A percentile compares a stretch with the other conserved stretches of the same genome.
Evolutionary conservation across 78 protist species (phyloP).

Genomic region (Dictyostelium purpureum): DNA sequence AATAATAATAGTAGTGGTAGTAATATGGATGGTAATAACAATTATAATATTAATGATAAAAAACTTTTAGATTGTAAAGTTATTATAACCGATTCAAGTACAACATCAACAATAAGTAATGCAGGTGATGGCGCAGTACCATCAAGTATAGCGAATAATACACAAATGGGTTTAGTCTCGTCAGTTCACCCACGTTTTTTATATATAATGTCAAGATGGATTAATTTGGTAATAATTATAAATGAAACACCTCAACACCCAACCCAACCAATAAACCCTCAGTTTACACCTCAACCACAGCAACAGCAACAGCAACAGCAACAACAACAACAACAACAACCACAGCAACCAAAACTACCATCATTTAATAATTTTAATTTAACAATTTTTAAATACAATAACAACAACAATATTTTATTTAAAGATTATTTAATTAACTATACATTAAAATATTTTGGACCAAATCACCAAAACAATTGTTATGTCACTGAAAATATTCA

Average conservation of each 20-base stretch:
- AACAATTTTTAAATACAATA: not conserved
- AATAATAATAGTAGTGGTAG: not conserved
- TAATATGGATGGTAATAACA: too few species aligned
- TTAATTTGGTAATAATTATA: not conserved
- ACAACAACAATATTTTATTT: not conserved
- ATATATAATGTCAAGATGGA: conserved; percentile 1
- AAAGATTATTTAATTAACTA: not conserved
- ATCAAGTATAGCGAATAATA: too few species aligned
- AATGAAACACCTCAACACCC: conserved; percentile 25
- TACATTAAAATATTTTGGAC: not conserved
- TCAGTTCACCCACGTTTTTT: not conserved
- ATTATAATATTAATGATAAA: not conserved
- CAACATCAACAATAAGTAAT: not conserved
- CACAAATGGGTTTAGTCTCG: too few species aligned
- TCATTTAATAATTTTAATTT: not conserved
- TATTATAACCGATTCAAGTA: not conserved
- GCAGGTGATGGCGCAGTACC: not conserved
- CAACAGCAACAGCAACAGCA: not conserved
- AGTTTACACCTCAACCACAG: too few species aligned
- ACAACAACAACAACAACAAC: not conserved
- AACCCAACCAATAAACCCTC: too few species aligned
- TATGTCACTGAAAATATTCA: not conserved
- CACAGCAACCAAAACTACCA: not conserved
- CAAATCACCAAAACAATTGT: not conserved
- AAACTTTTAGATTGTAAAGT: not conserved